Base-by-base conservation (phyloP, 495 filamentous ascomycete genomes). In the Hyaloscypha hepaticicola region DNA sequence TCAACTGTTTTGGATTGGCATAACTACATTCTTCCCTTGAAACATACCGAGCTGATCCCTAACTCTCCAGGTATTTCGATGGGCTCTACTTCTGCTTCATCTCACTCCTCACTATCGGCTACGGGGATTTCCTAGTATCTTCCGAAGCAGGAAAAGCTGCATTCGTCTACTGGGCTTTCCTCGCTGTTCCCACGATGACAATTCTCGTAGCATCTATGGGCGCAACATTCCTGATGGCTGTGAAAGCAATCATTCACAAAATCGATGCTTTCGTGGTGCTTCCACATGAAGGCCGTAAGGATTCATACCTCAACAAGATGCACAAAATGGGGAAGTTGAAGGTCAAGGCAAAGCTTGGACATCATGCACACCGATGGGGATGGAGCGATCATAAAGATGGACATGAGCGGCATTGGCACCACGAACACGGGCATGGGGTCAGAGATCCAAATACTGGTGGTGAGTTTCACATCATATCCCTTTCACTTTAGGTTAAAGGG, bases 361-460 rank as follows among this genome's bases (percentile, higher is more conserved):
- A 34, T 12, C 31, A 12, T 5, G 55, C 25, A 2, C 31, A 34
- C 31, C 31, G 31, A 5, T 34, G 5, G 5, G 31, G 31, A 34
- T 34, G 31, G 31, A 34, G 31, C 31, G 31, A 34, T 5, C 31
- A 34, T 12, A 34, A 34, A 12, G 31, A 34, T 34, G 55, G 55
- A 33, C 29, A 19, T 11, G 55, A 58, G 29, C 25, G 55, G 5
- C 55, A 58, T 26, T 31, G 55, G 25, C 31, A 34, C 12, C 31
- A 34, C 31, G 31, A 34, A 12, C 31, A 34, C 31, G 55, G 29
- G 33, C 9, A 58, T 3, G 55, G 55, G 5, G 26, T 31, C 25
- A 58, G 55, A 33, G 22, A 58, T 58, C 55, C 55, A 34, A 21
- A 58, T 31, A 58, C 55, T 21, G 55, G 55, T 34, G 31, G 31